phyloP scores from a whole-genome alignment of 495 filamentous ascomycete species.

The Aspergillus kassunensis region DNA sequence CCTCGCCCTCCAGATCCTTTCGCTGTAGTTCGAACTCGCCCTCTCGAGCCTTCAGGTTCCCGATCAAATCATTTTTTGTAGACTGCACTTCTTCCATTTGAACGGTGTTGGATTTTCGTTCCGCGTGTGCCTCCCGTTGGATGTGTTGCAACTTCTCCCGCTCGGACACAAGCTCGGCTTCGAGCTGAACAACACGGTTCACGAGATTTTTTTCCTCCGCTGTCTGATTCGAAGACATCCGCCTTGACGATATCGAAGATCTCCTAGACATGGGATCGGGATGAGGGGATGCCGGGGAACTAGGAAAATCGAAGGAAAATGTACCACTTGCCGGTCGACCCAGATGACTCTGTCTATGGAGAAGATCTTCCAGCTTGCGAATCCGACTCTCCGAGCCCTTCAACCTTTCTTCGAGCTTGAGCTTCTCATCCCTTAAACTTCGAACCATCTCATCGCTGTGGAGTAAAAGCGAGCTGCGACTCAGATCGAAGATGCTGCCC shows the following conservation, averaged over 20 bases:
- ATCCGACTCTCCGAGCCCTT: conserved; percentile 88
- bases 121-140: conserved; percentile 60
- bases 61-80: conserved; percentile 90
- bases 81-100: conserved; percentile 79
- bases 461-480: conserved; percentile 74
- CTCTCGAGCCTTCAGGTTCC: conserved; percentile 89
- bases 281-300: conserved; percentile 48
- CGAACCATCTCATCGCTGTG: conserved; percentile 76
- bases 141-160: conserved; percentile 54
- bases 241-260: conserved; percentile 62
- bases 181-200: conserved; percentile 71
- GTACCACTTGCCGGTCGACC: conserved; percentile 66
- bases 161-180: conserved; percentile 70
- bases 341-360: conserved; percentile 79
- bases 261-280: conserved; percentile 55
- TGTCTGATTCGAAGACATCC: conserved; percentile 63
- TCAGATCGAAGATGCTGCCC: conserved; percentile 84
- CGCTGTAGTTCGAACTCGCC: conserved; percentile 84
- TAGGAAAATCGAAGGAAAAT: conserved; percentile 52
- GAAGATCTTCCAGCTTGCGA: conserved; percentile 84
- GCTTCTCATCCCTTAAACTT: conserved; percentile 71
- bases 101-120: conserved; percentile 60
- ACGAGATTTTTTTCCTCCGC: conserved; percentile 60
- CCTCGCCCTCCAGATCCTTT: conserved; percentile 72
- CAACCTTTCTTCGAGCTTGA: conserved; percentile 71